Percentiles rank a stretch among this genome's conserved stretches.
Evolutionary conservation across 75 land plant species (phyloP).

Genomic region (Chamaecyparis obtusa): DNA sequence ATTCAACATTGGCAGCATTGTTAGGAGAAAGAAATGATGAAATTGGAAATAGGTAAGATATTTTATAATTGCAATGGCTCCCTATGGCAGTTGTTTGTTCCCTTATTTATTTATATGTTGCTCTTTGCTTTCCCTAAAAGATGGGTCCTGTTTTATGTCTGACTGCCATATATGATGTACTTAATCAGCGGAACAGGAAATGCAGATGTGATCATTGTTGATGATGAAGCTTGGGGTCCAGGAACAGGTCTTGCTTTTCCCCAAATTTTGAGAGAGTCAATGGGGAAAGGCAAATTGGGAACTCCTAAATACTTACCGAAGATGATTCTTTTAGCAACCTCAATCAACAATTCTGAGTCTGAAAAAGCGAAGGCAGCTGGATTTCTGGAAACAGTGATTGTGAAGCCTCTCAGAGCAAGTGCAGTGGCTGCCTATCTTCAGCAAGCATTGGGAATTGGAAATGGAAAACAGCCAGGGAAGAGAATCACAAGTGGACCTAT

Average conservation of each 20-base stretch:
- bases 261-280: constrained; percentile 24
- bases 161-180: neutral
- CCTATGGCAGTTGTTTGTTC: neutral
- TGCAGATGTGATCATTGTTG: constrained; percentile 72
- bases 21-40: neutral
- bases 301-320: constrained; percentile 29
- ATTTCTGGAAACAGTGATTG: constrained; percentile 53
- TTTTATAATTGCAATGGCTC: neutral
- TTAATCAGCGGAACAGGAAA: constrained; percentile 40
- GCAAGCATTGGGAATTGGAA: constrained; percentile 47
- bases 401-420: constrained; percentile 69
- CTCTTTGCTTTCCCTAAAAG: neutral
- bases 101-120: neutral
- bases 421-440: constrained; percentile 51
- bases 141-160: neutral
- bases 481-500: constrained; percentile 15
- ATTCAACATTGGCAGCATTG: constrained; percentile 20
- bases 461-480: constrained; percentile 25
- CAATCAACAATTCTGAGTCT: constrained; percentile 28
- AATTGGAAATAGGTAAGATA: constrained; percentile 1
- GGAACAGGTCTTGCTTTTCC: constrained; percentile 51
- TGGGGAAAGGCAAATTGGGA: constrained; percentile 14
- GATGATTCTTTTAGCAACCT: constrained; percentile 66
- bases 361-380: constrained; percentile 44
- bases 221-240: constrained; percentile 71